These are phyloP conservation scores for Lyophyllum semitale DNA, from an alignment of 768 basidiomycete species.

Conservation along the genomic window DNA sequence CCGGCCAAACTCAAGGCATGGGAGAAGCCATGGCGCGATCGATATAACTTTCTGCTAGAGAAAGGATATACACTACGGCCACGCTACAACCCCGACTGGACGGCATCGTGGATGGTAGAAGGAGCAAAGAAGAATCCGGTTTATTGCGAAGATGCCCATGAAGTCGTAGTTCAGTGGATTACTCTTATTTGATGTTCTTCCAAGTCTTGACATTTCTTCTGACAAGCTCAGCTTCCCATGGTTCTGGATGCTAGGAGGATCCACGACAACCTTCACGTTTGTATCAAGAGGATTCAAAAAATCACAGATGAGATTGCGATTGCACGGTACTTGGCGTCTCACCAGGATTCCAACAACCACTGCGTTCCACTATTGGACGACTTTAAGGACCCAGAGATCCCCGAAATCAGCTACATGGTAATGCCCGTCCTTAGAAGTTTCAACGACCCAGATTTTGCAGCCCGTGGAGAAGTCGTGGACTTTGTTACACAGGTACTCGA, in stretches of 20 bases:
- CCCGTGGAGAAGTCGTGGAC: slow-evolving; percentile 31
- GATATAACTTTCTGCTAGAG: slow-evolving; percentile 24
- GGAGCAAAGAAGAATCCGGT: slow-evolving; percentile 19
- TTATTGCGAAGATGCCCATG: slow-evolving; percentile 25
- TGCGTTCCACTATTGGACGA: slow-evolving; percentile 21
- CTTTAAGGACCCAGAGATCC: slow-evolving; percentile 14
- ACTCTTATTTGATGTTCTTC: neutral
- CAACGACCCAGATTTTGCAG: slow-evolving; percentile 34
- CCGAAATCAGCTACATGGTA: slow-evolving; percentile 21
- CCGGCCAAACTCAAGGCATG: neutral
- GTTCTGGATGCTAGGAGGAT: slow-evolving; percentile 27
- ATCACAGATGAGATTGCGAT: slow-evolving; percentile 24
- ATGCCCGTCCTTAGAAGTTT: slow-evolving; percentile 41
- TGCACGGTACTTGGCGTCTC: slow-evolving; percentile 9
- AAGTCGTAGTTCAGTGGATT: slow-evolving; percentile 4
- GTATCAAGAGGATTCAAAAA: slow-evolving; percentile 27
- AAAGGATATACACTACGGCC: slow-evolving; percentile 28
- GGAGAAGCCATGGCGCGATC: slow-evolving; percentile 30
- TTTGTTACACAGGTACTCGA: slow-evolving; percentile 30
- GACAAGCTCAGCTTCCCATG: slow-evolving; percentile 22
- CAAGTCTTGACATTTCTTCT: neutral
- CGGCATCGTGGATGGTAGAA: slow-evolving; percentile 14
- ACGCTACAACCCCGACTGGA: slow-evolving; percentile 28
- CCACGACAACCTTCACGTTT: slow-evolving; percentile 27
- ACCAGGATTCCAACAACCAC: slow-evolving; percentile 13